Base-by-base conservation (phyloP, 73 alveolate species). In the Effrenium voratum region DNA sequence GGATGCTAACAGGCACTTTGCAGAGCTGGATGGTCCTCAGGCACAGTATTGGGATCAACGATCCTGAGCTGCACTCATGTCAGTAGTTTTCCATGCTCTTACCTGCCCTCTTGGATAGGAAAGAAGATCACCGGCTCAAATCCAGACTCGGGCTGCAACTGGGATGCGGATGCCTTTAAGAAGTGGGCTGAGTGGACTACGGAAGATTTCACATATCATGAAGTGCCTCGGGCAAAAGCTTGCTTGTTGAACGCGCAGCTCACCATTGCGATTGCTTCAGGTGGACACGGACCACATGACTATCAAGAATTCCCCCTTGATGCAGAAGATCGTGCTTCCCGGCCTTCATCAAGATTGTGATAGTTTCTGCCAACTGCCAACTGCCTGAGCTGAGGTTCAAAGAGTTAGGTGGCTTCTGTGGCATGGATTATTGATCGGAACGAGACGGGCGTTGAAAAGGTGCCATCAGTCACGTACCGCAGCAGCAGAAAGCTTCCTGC, bases 281-380 rank as follows among this genome's bases (percentile, higher is more conserved):
- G 98, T 91, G 45, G 98, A 91, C 30, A 91, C 98, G 10, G 98
- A 91, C 68, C 98, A 91, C 63, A 75, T 73, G 90, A 91, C 81
- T 81, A 91, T 91, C 60, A 91, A 91, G 85, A 91, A 91, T 43
- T 75, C 88, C 28, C 79, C 91, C 2, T 49, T 91, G 81, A 91
- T 91, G 98, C 98, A 86, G 41, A 55, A 90, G 57, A 90, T 90
- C 32, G 96, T 90, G 96, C 96, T 45, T 5, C 73, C 2, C 30
- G 82, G 94, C 79, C 10, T 6, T 68, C n/a, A 22, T 1, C 5
- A 2, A 15, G 57, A 12, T 80, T 1, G 30, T 70, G 45, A 19
- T 13, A 30, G 44, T 2, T 80, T 45, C 41, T 40, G n/a, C 50
- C 41, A 52, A 19, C 63, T 8, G 26, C 19, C 63, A 52, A 8